Evolutionary conservation across 345 rosid species (phyloP).

Genomic region (Sisymbrium altissimum): DNA sequence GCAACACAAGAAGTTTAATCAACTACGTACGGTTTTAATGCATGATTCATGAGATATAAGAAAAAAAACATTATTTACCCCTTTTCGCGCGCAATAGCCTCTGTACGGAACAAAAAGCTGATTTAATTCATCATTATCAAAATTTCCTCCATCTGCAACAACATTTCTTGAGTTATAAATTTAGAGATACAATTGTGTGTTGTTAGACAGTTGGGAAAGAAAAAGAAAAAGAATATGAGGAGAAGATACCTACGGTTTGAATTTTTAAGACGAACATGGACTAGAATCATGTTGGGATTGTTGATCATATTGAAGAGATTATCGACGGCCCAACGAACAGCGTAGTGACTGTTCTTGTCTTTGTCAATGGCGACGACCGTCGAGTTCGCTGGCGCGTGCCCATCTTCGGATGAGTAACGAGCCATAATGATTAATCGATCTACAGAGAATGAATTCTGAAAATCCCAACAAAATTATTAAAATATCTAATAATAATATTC

Average conservation of each 20-base stretch:
- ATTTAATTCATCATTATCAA: slow-evolving; percentile 40
- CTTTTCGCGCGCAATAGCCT: slow-evolving; percentile 81
- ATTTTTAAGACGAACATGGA: slow-evolving; percentile 60
- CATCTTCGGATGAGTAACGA: slow-evolving; percentile 30
- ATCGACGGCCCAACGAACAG: slow-evolving; percentile 89
- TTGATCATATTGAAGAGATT: slow-evolving; percentile 40
- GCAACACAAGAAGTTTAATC: neutral
- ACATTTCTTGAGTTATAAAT: neutral
- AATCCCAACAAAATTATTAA: neutral
- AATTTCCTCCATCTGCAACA: slow-evolving; percentile 31
- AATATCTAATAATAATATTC: neutral
- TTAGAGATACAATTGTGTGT: neutral
- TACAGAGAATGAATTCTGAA: neutral
- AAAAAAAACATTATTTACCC: slow-evolving; percentile 38
- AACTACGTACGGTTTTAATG: neutral
- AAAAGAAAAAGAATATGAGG: neutral
- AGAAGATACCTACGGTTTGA: slow-evolving; percentile 61
- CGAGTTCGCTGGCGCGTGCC: slow-evolving; percentile 35
- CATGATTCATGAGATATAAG: neutral
- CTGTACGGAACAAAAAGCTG: slow-evolving; percentile 62
- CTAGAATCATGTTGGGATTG: slow-evolving; percentile 41
- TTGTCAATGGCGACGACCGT: slow-evolving; percentile 76
- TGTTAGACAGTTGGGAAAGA: neutral
- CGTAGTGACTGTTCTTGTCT: slow-evolving; percentile 76
- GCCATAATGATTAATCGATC: slow-evolving; percentile 35